Conservation (phyloP, 371 early-diverging fungal genomes). For the Mucor lusitanicus region DNA sequence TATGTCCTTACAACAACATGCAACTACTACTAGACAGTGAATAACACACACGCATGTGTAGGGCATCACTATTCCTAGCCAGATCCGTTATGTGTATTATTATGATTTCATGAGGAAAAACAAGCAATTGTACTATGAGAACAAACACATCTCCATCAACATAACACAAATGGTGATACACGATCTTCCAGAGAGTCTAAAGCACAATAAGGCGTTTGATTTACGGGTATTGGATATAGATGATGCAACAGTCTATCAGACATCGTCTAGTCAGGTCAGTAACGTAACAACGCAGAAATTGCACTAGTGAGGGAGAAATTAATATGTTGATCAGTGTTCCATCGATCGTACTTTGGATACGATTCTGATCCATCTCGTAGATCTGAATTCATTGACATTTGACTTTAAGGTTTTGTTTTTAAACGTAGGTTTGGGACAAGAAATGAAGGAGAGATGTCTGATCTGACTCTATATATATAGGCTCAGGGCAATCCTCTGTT, state of each 20-base stretch:
- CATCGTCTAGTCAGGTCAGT: slow-evolving; percentile 23
- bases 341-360: slow-evolving; percentile 24
- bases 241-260: slow-evolving; percentile 27
- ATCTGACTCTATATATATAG: not conserved
- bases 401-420: slow-evolving; percentile 55
- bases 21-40: not conserved
- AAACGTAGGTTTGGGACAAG: slow-evolving; percentile 22
- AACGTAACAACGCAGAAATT: too few relatives aligned
- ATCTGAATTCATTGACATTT: slow-evolving; percentile 31
- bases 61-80: slow-evolving; percentile 74
- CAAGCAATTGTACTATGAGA: slow-evolving; percentile 17
- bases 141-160: not conserved
- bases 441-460: not conserved
- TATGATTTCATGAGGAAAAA: slow-evolving; percentile 48
- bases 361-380: slow-evolving; percentile 29
- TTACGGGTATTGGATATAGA: slow-evolving; percentile 2
- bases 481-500: slow-evolving; percentile 1
- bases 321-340: not conserved
- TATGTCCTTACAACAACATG: too few relatives aligned
- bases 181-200: slow-evolving; percentile 10
- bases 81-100: slow-evolving; percentile 64
- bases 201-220: slow-evolving; percentile 9
- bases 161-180: slow-evolving; percentile 14
- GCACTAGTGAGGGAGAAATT: not conserved
- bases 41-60: slow-evolving; percentile 11